Conservation (phyloP, 2,329 filamentous ascomycete genomes). For the Monosporascus sp. region DNA sequence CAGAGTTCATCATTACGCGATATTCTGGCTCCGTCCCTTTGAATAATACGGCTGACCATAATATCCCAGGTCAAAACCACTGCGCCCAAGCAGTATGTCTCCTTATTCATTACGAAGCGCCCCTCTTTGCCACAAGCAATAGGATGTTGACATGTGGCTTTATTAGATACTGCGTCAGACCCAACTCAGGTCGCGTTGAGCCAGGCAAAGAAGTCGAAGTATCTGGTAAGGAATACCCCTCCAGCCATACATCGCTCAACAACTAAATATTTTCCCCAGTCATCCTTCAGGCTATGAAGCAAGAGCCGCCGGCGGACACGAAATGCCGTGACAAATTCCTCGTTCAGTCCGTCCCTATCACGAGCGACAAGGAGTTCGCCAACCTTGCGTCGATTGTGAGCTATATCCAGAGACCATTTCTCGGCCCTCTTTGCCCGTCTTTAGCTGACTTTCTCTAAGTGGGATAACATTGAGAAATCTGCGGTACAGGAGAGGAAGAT, state of each 20-base stretch:
- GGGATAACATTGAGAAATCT: conserved; percentile 72
- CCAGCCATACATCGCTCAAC: conserved; percentile 2
- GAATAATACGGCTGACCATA: conserved; percentile 20
- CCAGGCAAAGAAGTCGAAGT: conserved; percentile 87
- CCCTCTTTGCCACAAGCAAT: conserved; percentile 11
- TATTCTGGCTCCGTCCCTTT: neutral
- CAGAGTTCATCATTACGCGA: conserved; percentile 1
- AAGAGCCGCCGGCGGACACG: conserved; percentile 78
- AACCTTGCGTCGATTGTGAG: conserved; percentile 78
- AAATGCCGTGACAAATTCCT: conserved; percentile 98
- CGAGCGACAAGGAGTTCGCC: conserved; percentile 75
- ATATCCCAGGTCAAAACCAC: conserved; percentile 86
- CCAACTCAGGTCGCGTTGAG: conserved; percentile 94
- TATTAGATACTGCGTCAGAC: conserved; percentile 88
- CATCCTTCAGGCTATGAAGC: conserved; percentile 95
- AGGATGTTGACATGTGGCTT: conserved; percentile 16
- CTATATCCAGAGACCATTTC: conserved; percentile 7
- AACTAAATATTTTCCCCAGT: conserved; percentile 50
- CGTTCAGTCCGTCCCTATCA: conserved; percentile 84
- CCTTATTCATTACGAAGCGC: conserved; percentile 10
- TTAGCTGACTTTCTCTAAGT: conserved; percentile 46
- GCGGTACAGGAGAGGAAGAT: conserved; percentile 93
- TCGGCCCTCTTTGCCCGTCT: conserved; percentile 13
- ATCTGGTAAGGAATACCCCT: conserved; percentile 59
- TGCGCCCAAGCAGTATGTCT: conserved; percentile 89